Conservation (phyloP, 768 basidiomycete species). For the Serendipita indica region DNA sequence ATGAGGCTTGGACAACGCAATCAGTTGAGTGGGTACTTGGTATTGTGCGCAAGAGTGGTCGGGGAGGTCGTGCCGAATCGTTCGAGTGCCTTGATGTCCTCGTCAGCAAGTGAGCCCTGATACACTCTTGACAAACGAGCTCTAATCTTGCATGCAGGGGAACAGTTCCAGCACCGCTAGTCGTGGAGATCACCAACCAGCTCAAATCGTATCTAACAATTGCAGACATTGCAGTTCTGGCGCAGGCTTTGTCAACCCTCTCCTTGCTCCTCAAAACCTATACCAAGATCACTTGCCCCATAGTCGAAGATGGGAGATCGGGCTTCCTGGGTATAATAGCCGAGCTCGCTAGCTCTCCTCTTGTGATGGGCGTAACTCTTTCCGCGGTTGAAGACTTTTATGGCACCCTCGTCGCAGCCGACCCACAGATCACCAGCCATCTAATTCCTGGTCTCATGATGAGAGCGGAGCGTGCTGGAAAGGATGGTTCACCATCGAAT, state of each 20-base stretch:
- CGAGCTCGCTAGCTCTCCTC: conserved; percentile 59
- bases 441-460: conserved; percentile 63
- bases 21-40: conserved; percentile 64
- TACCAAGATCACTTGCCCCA: conserved; percentile 54
- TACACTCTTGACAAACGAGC: neutral
- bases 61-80: conserved; percentile 61
- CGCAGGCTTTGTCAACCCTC: conserved; percentile 51
- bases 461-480: conserved; percentile 47
- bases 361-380: conserved; percentile 59
- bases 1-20: conserved; percentile 67
- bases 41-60: conserved; percentile 63
- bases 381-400: conserved; percentile 78
- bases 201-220: conserved; percentile 62
- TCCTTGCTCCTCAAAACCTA: conserved; percentile 55
- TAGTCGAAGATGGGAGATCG: conserved; percentile 53
- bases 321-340: conserved; percentile 52
- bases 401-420: conserved; percentile 64
- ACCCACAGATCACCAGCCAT: conserved; percentile 67
- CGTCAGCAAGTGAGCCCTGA: conserved; percentile 39
- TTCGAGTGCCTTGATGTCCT: conserved; percentile 65
- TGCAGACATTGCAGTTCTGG: conserved; percentile 61
- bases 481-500: conserved; percentile 37
- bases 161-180: conserved; percentile 39
- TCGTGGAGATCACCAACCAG: conserved; percentile 50
- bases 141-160: neutral